These are phyloP conservation scores for Escallonia rubra DNA, from an alignment of 129 eudicot species.

Conservation along the genomic window DNA sequence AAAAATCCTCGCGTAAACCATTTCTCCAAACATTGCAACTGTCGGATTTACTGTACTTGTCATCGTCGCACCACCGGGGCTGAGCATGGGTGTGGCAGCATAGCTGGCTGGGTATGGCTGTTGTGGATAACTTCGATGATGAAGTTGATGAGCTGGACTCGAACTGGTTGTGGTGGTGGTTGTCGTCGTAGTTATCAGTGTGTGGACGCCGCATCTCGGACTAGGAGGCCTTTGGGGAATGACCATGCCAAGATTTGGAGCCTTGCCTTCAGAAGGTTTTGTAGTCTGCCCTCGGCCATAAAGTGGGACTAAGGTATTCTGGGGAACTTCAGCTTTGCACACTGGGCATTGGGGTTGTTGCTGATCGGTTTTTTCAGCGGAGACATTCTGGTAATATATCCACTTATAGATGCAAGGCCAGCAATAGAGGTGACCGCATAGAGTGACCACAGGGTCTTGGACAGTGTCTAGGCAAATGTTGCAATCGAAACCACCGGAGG, in stretches of 20 bases:
- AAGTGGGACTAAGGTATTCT: slow-evolving; percentile 58
- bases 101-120: slow-evolving; percentile 14
- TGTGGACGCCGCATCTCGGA: slow-evolving; percentile 33
- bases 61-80: slow-evolving; percentile 31
- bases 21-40: slow-evolving; percentile 57
- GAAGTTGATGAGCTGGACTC: slow-evolving; percentile 26
- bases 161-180: slow-evolving; percentile 1
- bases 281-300: slow-evolving; percentile 67
- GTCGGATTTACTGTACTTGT: slow-evolving; percentile 33
- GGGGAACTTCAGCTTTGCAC: slow-evolving; percentile 63
- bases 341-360: slow-evolving; percentile 70
- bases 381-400: slow-evolving; percentile 48
- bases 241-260: slow-evolving; percentile 18
- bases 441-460: slow-evolving; percentile 80
- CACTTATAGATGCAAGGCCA: slow-evolving; percentile 96
- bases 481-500: slow-evolving; percentile 60
- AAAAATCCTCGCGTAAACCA: slow-evolving; percentile 57
- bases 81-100: background rate
- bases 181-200: background rate
- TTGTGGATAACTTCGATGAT: slow-evolving; percentile 20
- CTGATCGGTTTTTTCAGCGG: slow-evolving; percentile 26
- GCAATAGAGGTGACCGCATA: slow-evolving; percentile 90
- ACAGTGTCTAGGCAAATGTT: slow-evolving; percentile 77
- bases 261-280: slow-evolving; percentile 22
- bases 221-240: slow-evolving; percentile 66